phyloP scores from a whole-genome alignment of 345 rosid species.

The Stellera chamaejasme region DNA sequence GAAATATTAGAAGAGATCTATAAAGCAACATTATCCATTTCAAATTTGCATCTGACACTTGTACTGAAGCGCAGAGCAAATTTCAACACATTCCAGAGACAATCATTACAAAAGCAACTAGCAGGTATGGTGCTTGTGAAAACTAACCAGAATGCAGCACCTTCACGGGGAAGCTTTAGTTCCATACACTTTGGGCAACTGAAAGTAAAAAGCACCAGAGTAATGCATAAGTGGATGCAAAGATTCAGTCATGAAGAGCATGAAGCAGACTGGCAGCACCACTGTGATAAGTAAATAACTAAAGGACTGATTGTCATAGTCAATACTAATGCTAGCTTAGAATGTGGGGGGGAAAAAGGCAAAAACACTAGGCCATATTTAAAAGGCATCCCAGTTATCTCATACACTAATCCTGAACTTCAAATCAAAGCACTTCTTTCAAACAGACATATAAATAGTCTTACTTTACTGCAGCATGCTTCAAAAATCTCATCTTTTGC shows the following conservation, averaged over 20 bases:
- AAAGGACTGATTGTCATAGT: no score
- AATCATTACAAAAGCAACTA: neutral
- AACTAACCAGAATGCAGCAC: conserved; percentile 79
- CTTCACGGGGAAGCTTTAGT: conserved; percentile 92
- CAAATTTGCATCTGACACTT: neutral
- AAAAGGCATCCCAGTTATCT: no score
- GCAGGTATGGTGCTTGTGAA: neutral
- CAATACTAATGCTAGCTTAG: no score
- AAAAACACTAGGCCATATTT: no score
- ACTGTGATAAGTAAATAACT: neutral
- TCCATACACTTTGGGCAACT: conserved; percentile 95
- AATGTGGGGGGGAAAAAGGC: no score
- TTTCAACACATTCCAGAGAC: no score
- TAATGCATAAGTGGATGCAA: neutral
- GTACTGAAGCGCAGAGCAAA: neutral
- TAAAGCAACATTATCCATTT: neutral
- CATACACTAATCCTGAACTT: no score
- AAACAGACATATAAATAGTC: no score
- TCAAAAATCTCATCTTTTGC: no score
- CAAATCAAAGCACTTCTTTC: no score
- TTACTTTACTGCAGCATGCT: no score
- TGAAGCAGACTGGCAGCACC: neutral
- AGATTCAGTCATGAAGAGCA: neutral
- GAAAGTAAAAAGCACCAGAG: conserved; percentile 6
- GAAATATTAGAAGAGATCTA: no score